Evolutionary conservation across 192 early-diverging fungal genomes (phyloP), one percentile per base, ranked within the genome.

Genomic region (Chytriomyces confervae): DNA sequence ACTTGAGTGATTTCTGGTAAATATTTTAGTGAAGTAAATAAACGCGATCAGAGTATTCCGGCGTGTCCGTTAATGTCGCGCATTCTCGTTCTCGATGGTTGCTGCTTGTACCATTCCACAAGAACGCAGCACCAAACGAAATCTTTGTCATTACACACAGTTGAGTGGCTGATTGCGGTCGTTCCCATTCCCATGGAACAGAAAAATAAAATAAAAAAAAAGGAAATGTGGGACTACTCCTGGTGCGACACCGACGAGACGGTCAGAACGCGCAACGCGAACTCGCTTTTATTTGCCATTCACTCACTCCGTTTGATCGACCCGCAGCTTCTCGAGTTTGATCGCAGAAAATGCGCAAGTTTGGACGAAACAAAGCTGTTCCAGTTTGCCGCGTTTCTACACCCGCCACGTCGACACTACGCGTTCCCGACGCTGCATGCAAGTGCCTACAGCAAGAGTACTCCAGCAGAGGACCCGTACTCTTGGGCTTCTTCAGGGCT

Each of bases 211-310:
- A 36, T 36, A 36, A 36, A 36, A 36, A 36, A 36, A 36, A 36
- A 36, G 36, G 36, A 36, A 36, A 36, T 36, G 36, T 36, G 36
- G 36, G 45, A 36, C 66, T 67, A 67, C 43, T 9, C 43, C 44
- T 67, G 66, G 66, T 67, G 66, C 66, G 66, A 67, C 66, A 45
- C 44, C 16, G 66, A 67, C 43, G 66, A 67, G 13, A 67, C 66
- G 36, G 36, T 36, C 36, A 36, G 36, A 36, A 36, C 16, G 20
- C 53, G 3, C 53, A 57, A 57, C 13, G 5, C 53, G 3, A 57
- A 57, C 53, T 57, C 13, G 16, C 24, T 13, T n/a, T 57, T 20
- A n/a, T 57, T 57, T 57, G 13, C 53, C 53, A 57, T n/a, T 20
- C 20, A 3, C 16, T n/a, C 53, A 57, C 53, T n/a, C 53, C 53